Base-by-base conservation (phyloP, 345 rosid genomes). In the Corymbia maculata region DNA sequence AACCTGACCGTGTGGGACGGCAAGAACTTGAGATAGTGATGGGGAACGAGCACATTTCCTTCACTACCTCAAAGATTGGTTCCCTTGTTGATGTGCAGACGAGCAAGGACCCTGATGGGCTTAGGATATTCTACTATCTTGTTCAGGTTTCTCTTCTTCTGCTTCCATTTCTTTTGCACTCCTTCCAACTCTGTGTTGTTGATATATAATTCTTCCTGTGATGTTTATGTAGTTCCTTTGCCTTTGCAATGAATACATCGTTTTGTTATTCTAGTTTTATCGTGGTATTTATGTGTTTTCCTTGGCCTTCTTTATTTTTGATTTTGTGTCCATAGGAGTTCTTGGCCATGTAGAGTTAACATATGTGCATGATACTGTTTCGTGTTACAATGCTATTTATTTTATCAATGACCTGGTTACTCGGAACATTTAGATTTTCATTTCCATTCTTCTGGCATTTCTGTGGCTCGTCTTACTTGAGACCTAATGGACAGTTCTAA, bases 21-120 rank as follows among this genome's bases (percentile, higher is more conserved):
- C 99, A 98, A 91, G 99, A 98, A 94, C 97, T 98, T 84, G 99
- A 98, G 94, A 96, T 98, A 88, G 98, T 98, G 66, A 95, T 98
- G 98, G 98, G 98, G 36, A 96, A 98, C 88, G 99, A 98, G 91
- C 99, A 98, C 86, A 98, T 98, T 87, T 98, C 97, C 85, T 98
- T 98, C 91, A 93, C 99, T 30, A 97, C 99, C 50, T 97, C 99
- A 7, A 98, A 98, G 94, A 98, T 98, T 90, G 99, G 99, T 36
- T 98, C 99, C 6, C 99, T 98, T 86, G 98, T 98, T 88, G 99
- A 98, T 89, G 98, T 96, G 88, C 96, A 96, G 92, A 93, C 97
- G 85, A 97, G 99, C 84, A 95, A 98, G 88, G 99, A 98, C 89
- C 99, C 99, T 52, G 99, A 98, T 88, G 99, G 99, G 85, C 99